Conservation (phyloP, 225 moss, liverwort and hornwort genomes). For the Marchantia paleacea region DNA sequence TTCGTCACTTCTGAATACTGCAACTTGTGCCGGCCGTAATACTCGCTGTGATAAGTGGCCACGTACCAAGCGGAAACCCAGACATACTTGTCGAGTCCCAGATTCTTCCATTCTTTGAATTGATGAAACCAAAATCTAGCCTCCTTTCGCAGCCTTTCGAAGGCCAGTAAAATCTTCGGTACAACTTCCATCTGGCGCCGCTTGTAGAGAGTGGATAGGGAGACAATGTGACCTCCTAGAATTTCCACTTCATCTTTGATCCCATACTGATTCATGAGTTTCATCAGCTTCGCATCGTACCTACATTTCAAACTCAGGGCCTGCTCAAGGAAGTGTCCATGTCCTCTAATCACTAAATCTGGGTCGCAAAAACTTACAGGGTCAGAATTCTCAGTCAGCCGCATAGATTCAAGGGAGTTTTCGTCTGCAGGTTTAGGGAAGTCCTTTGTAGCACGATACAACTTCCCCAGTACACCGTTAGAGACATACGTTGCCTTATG, state of each 20-base stretch:
- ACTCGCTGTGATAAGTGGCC: constrained; percentile 31
- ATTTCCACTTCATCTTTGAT: constrained; percentile 77
- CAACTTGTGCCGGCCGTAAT: constrained; percentile 9
- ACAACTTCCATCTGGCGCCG: constrained; percentile 52
- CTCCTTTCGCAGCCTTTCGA: constrained; percentile 53
- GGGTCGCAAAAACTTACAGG: constrained; percentile 39
- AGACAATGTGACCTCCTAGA: constrained; percentile 66
- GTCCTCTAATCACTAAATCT: constrained; percentile 48
- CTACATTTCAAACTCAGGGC: constrained; percentile 39
- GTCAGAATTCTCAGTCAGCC: constrained; percentile 32
- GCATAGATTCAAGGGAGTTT: constrained; percentile 32
- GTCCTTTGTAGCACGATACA: constrained; percentile 43
- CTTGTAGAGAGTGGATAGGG: constrained; percentile 45
- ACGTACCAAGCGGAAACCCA: constrained; percentile 53
- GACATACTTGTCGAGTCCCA: constrained; percentile 16
- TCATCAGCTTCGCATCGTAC: constrained; percentile 69
- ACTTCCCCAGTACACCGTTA: constrained; percentile 51
- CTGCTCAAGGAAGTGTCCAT: constrained; percentile 43
- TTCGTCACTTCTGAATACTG: constrained; percentile 4
- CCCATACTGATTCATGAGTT: constrained; percentile 79
- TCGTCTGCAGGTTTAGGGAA: not conserved
- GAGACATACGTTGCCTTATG: constrained; percentile 55
- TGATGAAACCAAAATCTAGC: constrained; percentile 58
- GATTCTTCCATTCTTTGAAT: not conserved
- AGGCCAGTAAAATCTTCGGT: constrained; percentile 52